Evolutionary conservation across 2,329 filamentous ascomycete species (phyloP), one percentile per base, ranked within the genome.

Genomic region (Fusarium sp.): DNA sequence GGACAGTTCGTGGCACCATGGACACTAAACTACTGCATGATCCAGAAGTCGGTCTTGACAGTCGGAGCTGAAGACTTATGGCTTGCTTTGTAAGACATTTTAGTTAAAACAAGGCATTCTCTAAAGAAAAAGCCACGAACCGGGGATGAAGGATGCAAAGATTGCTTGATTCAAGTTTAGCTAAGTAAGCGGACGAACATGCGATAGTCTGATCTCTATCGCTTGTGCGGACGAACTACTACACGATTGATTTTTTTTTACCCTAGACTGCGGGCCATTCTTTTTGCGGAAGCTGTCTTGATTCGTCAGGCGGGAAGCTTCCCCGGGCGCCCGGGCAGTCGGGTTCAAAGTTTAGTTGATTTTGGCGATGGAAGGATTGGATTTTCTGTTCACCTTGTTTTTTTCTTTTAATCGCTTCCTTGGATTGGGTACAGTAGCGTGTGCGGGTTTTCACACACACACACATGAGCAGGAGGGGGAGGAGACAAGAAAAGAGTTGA

Each of bases 271-370:
- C 36, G 20, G 36, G 20, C 56, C 25, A 53, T 16, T 11, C 18
- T 27, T 10, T 55, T 10, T 33, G 46, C 57, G 57, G 57, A 53
- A 60, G 33, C 18, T 6, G n/a, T 23, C 50, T 53, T 58, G 64
- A 71, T 59, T 62, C 59, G 65, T 40, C 64, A 23, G 14, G 51
- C 68, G 68, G 61, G 61, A 71, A 49, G 61, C 57, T 69, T 70
- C 68, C 68, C 67, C 64, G 42, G 36, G 68, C 38, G 61, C 68
- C 68, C 68, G 56, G 64, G 57, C 51, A 55, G 56, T 54, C 64
- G 68, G 64, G 29, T 53, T 67, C 61, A 71, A 54, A 61, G 58
- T 56, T 69, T 46, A 46, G 42, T 46, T 46, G 42, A n/a, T 46
- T 46, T 44, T 46, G 42, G 42, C 6, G 42, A 46, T 60, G 40